Conservation (phyloP, 306 rosid species). For the Alnus rubra region DNA sequence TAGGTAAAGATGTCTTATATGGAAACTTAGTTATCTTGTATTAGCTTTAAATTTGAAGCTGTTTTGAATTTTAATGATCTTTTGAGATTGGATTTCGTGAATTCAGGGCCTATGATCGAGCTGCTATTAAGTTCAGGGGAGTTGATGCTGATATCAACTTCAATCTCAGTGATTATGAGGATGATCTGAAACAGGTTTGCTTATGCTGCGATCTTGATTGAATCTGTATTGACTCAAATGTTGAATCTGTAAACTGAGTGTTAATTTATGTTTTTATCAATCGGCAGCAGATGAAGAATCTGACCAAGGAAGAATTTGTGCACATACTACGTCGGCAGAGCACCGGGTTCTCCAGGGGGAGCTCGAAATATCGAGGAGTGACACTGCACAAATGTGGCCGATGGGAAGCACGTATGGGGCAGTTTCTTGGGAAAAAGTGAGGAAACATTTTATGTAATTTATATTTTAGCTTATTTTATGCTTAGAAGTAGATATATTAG, state of each 20-base stretch:
- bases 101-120: slow-evolving; percentile 94
- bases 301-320: slow-evolving; percentile 88
- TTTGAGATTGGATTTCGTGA: slow-evolving; percentile 30
- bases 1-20: slow-evolving; percentile 52
- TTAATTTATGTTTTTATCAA: slow-evolving; percentile 21
- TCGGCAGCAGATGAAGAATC: slow-evolving; percentile 77
- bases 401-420: slow-evolving; percentile 99
- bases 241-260: slow-evolving; percentile 2
- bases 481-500: slow-evolving; percentile 28
- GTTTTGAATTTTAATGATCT: slow-evolving; percentile 15
- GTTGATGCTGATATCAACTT: slow-evolving; percentile 97
- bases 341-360: slow-evolving; percentile 95
- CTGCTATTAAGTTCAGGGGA: slow-evolving; percentile 97
- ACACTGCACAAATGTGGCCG: slow-evolving; percentile 99
- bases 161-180: slow-evolving; percentile 86
- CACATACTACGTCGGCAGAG: slow-evolving; percentile 97
- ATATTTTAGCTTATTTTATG: slow-evolving; percentile 10
- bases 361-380: slow-evolving; percentile 95
- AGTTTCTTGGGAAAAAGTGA: slow-evolving; percentile 99
- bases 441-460: slow-evolving; percentile 47
- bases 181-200: slow-evolving; percentile 86
- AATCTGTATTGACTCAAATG: slow-evolving; percentile 1
- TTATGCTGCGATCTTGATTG: slow-evolving; percentile 9
- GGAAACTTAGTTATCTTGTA: not conserved
- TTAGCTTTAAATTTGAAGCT: not conserved